Evolutionary conservation across 2,329 filamentous ascomycete genomes (phyloP).

Genomic region (Colletotrichum trifolii): DNA sequence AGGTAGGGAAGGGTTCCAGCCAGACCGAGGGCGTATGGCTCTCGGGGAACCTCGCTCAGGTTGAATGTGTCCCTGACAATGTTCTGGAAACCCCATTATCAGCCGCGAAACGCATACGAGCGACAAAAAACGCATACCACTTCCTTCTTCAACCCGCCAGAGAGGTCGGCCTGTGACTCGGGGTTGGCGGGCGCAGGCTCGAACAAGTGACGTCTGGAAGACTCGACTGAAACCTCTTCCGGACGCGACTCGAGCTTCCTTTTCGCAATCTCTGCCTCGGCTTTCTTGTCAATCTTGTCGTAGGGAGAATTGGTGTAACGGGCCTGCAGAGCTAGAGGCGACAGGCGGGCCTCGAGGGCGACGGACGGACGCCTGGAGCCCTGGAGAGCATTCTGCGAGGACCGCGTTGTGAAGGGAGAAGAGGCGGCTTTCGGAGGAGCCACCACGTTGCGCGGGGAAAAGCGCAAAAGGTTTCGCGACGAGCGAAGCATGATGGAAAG

Average conservation of each 20-base stretch:
- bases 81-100: slow-evolving; percentile 54
- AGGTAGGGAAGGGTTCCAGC: slow-evolving; percentile 88
- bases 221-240: slow-evolving; percentile 69
- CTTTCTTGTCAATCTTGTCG: slow-evolving; percentile 61
- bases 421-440: neutral
- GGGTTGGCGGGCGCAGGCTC: slow-evolving; percentile 47
- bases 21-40: slow-evolving; percentile 75
- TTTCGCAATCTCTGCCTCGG: slow-evolving; percentile 64
- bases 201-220: slow-evolving; percentile 63
- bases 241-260: slow-evolving; percentile 70
- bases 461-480: slow-evolving; percentile 41
- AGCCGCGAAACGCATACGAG: neutral
- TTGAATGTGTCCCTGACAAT: slow-evolving; percentile 77
- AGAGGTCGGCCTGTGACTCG: slow-evolving; percentile 42
- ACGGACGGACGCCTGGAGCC: slow-evolving; percentile 32
- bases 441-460: slow-evolving; percentile 36
- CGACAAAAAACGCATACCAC: slow-evolving; percentile 59
- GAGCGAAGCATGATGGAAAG: slow-evolving; percentile 45
- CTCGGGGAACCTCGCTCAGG: slow-evolving; percentile 71
- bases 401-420: slow-evolving; percentile 1
- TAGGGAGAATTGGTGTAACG: slow-evolving; percentile 42
- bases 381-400: slow-evolving; percentile 9
- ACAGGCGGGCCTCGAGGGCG: slow-evolving; percentile 12
- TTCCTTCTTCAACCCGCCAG: slow-evolving; percentile 55
- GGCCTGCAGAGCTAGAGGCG: slow-evolving; percentile 22